Evolutionary conservation across 441 rosid genomes (phyloP), one percentile per base, ranked within the genome.

Genomic region (Gossypium schwendimanii): DNA sequence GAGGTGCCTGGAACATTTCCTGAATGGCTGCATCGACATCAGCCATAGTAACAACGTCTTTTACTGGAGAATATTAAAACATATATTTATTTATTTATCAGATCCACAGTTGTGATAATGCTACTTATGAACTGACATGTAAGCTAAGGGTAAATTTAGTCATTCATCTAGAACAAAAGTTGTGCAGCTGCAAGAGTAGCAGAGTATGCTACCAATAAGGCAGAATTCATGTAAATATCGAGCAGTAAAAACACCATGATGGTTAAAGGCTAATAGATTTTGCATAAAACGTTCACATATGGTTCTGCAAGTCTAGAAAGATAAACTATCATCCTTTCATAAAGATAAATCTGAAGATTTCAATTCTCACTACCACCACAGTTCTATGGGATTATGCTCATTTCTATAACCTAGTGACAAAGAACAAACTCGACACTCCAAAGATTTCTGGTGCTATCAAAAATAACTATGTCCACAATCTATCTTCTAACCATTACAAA

Each of bases 1-100:
- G 99, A 79, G 99, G 99, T 65, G 98, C 96, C 77, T 92, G 99
- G 78, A 95, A 92, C 98, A 95, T 92, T 75, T 92, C 99, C 75
- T 95, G 93, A 69, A 92, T 92, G 26, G 99, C 98, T 49, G 94
- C 87, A 79, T 95, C 97, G 74, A 92, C 92, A 70, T 90, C 97
- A 55, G 83, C 79, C 91, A 95, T 92, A 15, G 87, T 82, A 81
- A 88, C 94, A 54, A 89, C 81, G 71, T 72, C 75, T 73, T 86
- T 87, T 71, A 85, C 97, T 81, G 89, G 54, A 66, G 81, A 73
- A 68, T 15, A 74, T 58, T 21, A 52, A 71, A 44, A 26, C 3
- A 18, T 41, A 55, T 41, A 75, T 47, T 39, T 39, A 39, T 39
- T 39, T 44, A 72, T 54, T 44, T 17, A 71, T 50, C 63, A 69